Evolutionary conservation across 176 grass and related monocot species (phyloP), one percentile per base, ranked within the genome.

Genomic region (Chrysopogon serrulatus): DNA sequence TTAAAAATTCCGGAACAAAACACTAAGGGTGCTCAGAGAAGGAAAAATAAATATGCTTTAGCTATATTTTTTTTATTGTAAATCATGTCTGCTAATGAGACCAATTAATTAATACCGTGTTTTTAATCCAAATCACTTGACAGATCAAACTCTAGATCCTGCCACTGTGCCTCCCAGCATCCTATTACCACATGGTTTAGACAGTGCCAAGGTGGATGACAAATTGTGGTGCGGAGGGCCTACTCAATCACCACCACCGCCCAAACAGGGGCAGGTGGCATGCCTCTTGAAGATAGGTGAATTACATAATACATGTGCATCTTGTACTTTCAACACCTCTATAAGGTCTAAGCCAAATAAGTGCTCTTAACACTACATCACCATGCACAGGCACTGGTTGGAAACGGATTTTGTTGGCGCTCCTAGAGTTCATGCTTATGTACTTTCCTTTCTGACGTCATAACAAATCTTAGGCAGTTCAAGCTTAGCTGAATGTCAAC

Each of bases 401-500:
- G 72, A 74, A 54, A 53, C 28, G 18, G 32, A 56, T 24, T 56
- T 56, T 76, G 48, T 49, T 37, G 48, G 48, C 19, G 48, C 31
- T 21, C 51, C 19, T 56, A n/a, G 10, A 56, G 31, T 76, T 76
- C 36, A 36, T 68, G n/a, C 35, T 68, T 36, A 76, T 76, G 48
- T 37, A 56, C 73, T 76, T 76, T 16, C 73, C 48, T 76, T 76
- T 23, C 30, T 56, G 31, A 36, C 19, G n/a, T 49, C 49, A 33
- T 65, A 76, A 76, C 34, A 76, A 76, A 76, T 56, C 31, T 37
- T 56, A 76, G 73, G 73, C 9, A 76, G 53, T 76, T 34, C 32
- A 76, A 56, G 32, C 48, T 76, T 51, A 37, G 19, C 73, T 76
- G 73, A 76, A 80, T 80, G 78, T 80, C 78, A 80, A 80, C 78